Evolutionary conservation across 768 basidiomycete species (phyloP).

Genomic region (Boletellus ananas): DNA sequence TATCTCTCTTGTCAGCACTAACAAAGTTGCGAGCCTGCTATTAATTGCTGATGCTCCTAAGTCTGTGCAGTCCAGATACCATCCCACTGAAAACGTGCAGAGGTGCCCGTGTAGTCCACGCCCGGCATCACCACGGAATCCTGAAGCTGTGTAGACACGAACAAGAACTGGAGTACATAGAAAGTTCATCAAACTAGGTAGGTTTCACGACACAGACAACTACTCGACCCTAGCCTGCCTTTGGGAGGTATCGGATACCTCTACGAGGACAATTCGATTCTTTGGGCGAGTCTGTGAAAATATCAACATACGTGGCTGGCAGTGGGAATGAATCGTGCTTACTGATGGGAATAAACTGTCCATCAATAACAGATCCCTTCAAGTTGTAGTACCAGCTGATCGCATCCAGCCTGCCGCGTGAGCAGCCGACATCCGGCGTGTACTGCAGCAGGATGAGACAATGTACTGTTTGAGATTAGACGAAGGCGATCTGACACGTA

Average conservation of each 20-base stretch:
- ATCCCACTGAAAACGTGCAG: too few relatives aligned
- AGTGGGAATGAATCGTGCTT: constrained; percentile 8
- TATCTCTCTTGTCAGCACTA: neutral
- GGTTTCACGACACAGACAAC: neutral
- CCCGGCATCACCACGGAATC: too few relatives aligned
- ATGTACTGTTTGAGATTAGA: neutral
- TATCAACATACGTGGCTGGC: neutral
- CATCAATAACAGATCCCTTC: constrained; percentile 50
- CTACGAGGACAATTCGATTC: constrained; percentile 50
- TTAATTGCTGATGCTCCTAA: too few relatives aligned
- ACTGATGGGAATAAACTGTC: constrained; percentile 60
- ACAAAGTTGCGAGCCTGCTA: neutral
- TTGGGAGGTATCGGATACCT: constrained; percentile 56
- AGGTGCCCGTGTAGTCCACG: neutral
- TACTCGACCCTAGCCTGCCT: constrained; percentile 44
- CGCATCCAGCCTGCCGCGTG: constrained; percentile 33
- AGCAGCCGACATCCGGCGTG: constrained; percentile 50
- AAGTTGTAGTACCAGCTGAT: constrained; percentile 65
- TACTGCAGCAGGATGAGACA: constrained; percentile 29
- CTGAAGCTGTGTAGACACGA: too few relatives aligned
- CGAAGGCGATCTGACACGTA: neutral
- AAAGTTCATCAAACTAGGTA: neutral
- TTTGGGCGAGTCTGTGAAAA: constrained; percentile 47
- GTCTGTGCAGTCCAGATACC: too few relatives aligned
- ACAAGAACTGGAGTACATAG: too few relatives aligned